Evolutionary conservation across 2,329 filamentous ascomycete genomes (phyloP), one percentile per base, ranked within the genome.

Genomic region (Talaromyces marneffei): DNA sequence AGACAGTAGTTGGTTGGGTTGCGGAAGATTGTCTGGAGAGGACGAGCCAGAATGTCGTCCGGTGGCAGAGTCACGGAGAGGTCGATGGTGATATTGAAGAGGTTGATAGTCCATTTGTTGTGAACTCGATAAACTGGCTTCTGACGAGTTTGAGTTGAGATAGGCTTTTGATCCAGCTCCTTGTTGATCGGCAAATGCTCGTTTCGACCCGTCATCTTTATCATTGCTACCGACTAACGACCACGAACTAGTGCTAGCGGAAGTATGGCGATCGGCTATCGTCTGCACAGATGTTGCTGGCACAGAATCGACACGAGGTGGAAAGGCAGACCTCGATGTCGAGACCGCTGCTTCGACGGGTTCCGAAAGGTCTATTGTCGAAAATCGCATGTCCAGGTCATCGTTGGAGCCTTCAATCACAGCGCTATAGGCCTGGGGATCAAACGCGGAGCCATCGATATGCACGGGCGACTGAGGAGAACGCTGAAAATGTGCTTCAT

Each of bases 1-100:
- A 2, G 86, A 86, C 37, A 90, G 76, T 71, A 88, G 85, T 52
- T 86, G 85, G 65, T 85, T 84, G 63, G 84, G 81, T 35, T 78
- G 76, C 2, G 78, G 73, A 16, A 75, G 79, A 59, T 78, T 76
- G 33, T 87, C 85, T 4, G 75, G 72, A 23, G 68, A 71, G 6
- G 72, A 74, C 10, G 69, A 67, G n/a, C 70, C 71, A 7, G 71
- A 66, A 8, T 39, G 61, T 16, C 57, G 62, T 3, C 59, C 55
- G 3, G 62, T 55, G 25, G 62, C 48, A n/a, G 64, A 58, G 46
- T 68, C 75, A 23, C 78, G 75, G 56, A 79, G 79, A 2, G 76
- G 75, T 52, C 78, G 77, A 66, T 85, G 80, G 62, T 80, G 77
- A 64, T 83, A 85, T 48, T 81, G 77, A 50, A 84, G 67, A 27